Evolutionary conservation across 2,329 filamentous ascomycete species (phyloP).

Genomic region (Cladosporium colombiae): DNA sequence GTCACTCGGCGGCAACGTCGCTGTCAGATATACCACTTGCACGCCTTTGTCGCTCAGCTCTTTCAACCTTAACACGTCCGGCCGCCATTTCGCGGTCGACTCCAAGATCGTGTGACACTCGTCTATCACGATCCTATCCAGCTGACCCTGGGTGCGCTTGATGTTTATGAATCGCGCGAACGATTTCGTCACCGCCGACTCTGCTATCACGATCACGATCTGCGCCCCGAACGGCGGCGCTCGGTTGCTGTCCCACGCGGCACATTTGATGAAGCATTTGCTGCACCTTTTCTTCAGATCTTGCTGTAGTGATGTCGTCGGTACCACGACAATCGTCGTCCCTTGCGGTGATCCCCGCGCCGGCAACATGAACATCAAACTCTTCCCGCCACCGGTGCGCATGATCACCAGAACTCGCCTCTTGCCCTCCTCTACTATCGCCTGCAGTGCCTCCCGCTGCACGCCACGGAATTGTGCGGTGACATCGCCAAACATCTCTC

Average conservation of each 20-base stretch:
- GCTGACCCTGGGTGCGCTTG: neutral
- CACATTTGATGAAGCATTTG: neutral
- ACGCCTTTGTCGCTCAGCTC: constrained; percentile 18
- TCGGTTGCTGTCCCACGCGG: neutral
- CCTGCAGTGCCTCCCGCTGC: neutral
- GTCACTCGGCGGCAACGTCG: constrained; percentile 18
- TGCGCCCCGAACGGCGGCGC: neutral
- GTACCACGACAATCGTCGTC: constrained; percentile 8
- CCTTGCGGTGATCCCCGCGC: neutral
- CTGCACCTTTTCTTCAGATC: neutral
- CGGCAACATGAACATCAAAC: constrained; percentile 15
- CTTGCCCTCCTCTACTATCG: neutral
- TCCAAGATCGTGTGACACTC: constrained; percentile 23
- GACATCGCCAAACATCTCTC: neutral
- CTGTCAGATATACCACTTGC: constrained; percentile 23
- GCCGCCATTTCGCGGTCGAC: constrained; percentile 19
- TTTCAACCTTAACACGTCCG: constrained; percentile 17
- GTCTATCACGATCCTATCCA: constrained; percentile 26
- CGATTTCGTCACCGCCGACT: constrained; percentile 8
- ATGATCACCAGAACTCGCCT: neutral
- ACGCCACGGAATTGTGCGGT: neutral
- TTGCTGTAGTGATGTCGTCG: neutral
- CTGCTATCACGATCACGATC: constrained; percentile 8
- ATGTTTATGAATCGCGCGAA: neutral
- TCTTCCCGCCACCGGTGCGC: constrained; percentile 3